A percentile compares a stretch with the other conserved stretches of the same genome.
These are phyloP conservation scores for Dendrocalamus latiflorus DNA, from an alignment of 202 grass and related monocot genomes.

Conservation along the genomic window DNA sequence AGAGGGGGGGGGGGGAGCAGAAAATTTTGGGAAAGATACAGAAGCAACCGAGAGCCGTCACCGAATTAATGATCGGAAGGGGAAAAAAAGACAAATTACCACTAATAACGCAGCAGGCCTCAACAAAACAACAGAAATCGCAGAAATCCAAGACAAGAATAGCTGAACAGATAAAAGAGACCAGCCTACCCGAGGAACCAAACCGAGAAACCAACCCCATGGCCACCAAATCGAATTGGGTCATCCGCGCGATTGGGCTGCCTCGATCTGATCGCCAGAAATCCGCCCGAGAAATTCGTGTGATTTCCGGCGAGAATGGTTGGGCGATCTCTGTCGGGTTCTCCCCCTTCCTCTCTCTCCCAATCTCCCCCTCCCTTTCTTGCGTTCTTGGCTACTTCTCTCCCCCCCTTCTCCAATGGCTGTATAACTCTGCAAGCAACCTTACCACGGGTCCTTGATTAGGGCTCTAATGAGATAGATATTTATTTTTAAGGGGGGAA, in stretches of 20 bases:
- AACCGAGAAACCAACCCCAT: slow-evolving; percentile 25
- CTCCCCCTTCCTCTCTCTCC: neutral
- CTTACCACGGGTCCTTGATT: no score
- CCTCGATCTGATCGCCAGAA: slow-evolving; percentile 15
- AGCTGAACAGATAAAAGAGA: neutral
- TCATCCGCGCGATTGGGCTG: neutral
- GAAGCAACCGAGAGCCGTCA: neutral
- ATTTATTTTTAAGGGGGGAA: no score
- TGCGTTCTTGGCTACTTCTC: no score
- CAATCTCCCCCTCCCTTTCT: neutral
- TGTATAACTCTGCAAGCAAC: no score
- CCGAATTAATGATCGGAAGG: neutral
- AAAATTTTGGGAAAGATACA: no score
- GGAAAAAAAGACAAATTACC: neutral
- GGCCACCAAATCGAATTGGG: slow-evolving; percentile 22
- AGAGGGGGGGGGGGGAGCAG: no score
- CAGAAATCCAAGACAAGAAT: slow-evolving; percentile 9
- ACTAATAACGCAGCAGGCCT: neutral
- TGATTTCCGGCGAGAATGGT: neutral
- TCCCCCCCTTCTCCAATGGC: no score
- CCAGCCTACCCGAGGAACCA: slow-evolving; percentile 7
- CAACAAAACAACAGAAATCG: neutral
- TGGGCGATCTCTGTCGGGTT: neutral
- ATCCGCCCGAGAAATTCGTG: no score
- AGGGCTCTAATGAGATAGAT: no score